Percentiles rank a stretch among this genome's conserved stretches.
Conservation (phyloP, 208 protist genomes). For the Leishmania guyanensis region DNA sequence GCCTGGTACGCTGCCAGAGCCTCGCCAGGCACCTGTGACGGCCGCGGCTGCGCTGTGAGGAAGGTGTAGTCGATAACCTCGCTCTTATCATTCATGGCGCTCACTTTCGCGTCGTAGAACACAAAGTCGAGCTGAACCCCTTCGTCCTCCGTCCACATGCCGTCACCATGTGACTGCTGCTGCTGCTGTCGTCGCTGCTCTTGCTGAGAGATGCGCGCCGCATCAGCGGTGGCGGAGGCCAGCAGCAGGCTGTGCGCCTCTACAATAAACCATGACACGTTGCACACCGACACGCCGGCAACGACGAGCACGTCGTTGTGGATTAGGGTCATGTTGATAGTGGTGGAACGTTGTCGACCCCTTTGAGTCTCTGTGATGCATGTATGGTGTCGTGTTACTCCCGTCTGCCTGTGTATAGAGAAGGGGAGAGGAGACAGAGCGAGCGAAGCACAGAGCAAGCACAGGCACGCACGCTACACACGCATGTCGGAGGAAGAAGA, state of each 20-base stretch:
- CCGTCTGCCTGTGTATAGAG: not conserved
- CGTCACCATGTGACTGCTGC: conserved; percentile 6
- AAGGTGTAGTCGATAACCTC: conserved; percentile 44
- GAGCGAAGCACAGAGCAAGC: not conserved
- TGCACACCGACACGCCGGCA: conserved; percentile 21
- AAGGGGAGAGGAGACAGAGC: not conserved
- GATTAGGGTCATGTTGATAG: not conserved
- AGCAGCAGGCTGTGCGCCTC: conserved; percentile 22
- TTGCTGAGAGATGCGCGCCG: not conserved
- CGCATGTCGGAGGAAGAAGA: not conserved
- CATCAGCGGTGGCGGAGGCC: conserved; percentile 8
- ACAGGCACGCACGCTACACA: not conserved
- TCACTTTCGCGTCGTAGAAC: conserved; percentile 24
- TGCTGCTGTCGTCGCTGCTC: conserved; percentile 1
- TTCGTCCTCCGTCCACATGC: not conserved
- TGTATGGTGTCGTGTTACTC: not conserved
- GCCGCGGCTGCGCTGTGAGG: conserved; percentile 29
- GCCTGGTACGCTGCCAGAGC: conserved; percentile 17
- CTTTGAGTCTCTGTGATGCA: not conserved
- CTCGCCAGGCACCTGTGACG: conserved; percentile 26
- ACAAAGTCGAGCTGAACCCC: conserved; percentile 54
- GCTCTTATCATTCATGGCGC: conserved; percentile 12
- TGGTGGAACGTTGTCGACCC: not conserved
- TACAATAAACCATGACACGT: conserved; percentile 35
- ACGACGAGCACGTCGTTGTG: conserved; percentile 10